Percentiles rank a stretch among this genome's conserved stretches.
Conservation (phyloP, 805 yeast species). For the Metschnikowia gruessii region DNA sequence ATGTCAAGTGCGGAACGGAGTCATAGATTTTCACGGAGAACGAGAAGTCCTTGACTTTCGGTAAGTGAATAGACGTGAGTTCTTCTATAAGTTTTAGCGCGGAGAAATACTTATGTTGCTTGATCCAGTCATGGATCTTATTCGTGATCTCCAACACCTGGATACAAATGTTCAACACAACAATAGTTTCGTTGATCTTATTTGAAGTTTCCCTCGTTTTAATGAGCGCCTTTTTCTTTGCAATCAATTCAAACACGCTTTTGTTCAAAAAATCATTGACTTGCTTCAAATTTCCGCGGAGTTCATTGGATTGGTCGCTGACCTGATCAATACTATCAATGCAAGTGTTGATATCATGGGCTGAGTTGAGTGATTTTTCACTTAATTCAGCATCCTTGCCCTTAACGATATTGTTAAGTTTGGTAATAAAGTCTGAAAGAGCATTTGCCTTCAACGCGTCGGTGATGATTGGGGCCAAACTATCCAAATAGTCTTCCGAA, state of each 20-base stretch:
- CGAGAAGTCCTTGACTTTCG: constrained; percentile 68
- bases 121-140: constrained; percentile 76
- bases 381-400: constrained; percentile 64
- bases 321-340: constrained; percentile 63
- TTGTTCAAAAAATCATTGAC: constrained; percentile 58
- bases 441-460: constrained; percentile 55
- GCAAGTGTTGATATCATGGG: constrained; percentile 54
- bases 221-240: constrained; percentile 56
- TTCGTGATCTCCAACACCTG: constrained; percentile 84
- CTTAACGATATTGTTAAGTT: constrained; percentile 54
- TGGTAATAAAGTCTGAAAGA: constrained; percentile 53
- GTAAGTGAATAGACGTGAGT: constrained; percentile 63
- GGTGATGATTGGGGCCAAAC: constrained; percentile 71
- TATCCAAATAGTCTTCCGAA: constrained; percentile 73
- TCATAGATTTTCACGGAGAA: constrained; percentile 71
- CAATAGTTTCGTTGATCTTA: constrained; percentile 69
- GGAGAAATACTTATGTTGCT: constrained; percentile 71
- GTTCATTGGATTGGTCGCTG: constrained; percentile 51
- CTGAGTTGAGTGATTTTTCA: constrained; percentile 57
- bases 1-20: constrained; percentile 73
- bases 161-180: constrained; percentile 66
- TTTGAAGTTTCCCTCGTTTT: constrained; percentile 59
- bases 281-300: constrained; percentile 52
- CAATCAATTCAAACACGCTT: constrained; percentile 64
- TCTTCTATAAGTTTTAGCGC: constrained; percentile 83